Percentiles rank a stretch among this genome's conserved stretches.
These are phyloP conservation scores for Vitis riparia DNA, from an alignment of 164 flowering plant genomes.

Conservation along the genomic window DNA sequence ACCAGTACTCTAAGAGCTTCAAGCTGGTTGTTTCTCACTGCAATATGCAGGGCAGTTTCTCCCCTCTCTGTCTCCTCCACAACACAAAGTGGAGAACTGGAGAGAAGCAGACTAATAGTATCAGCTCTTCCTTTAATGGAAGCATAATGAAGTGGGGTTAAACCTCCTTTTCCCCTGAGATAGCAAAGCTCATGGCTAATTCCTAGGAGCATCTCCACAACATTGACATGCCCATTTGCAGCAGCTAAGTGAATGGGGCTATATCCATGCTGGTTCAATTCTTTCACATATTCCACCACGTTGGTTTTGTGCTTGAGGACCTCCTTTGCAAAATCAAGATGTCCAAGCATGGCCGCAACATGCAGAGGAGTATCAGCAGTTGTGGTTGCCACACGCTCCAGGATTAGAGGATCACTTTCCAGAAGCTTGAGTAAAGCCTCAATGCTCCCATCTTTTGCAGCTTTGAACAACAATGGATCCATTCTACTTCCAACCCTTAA, in stretches of 20 bases:
- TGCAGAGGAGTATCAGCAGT: slow-evolving; percentile 9
- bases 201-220: not conserved
- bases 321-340: not conserved
- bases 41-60: not conserved
- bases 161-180: too few relatives aligned
- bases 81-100: slow-evolving; percentile 2
- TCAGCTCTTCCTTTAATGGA: too few relatives aligned
- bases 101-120: too few relatives aligned
- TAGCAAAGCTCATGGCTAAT: not conserved
- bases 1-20: not conserved
- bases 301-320: not conserved
- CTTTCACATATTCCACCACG: not conserved
- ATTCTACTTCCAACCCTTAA: not conserved
- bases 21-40: not conserved
- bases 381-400: not conserved
- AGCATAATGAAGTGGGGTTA: too few relatives aligned
- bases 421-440: not conserved
- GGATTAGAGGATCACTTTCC: not conserved
- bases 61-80: too few relatives aligned
- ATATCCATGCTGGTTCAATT: not conserved
- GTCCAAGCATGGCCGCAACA: not conserved
- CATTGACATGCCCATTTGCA: not conserved
- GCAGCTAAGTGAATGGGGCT: slow-evolving; percentile 2
- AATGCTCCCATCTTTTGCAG: slow-evolving; percentile 1
- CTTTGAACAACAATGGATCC: not conserved